Percentiles rank a stretch among this genome's conserved stretches.
These are phyloP conservation scores for Crithidia bombi DNA, from an alignment of 208 protist genomes.

Conservation along the genomic window DNA sequence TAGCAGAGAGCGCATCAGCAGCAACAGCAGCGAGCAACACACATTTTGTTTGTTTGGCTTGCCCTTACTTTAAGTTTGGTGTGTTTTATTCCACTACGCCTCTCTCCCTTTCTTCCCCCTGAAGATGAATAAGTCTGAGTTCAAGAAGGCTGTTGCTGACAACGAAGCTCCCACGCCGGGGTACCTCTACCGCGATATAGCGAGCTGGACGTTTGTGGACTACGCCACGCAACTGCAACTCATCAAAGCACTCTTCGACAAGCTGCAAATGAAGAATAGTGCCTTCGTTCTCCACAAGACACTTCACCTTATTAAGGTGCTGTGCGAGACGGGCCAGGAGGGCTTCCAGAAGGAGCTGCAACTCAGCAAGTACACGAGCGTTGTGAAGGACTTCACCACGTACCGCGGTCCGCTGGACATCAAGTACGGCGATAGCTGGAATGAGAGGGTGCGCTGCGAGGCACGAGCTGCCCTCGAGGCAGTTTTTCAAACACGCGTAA, in stretches of 20 bases:
- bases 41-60: constrained; percentile 19
- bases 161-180: constrained; percentile 55
- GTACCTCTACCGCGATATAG: constrained; percentile 64
- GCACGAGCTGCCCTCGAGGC: constrained; percentile 56
- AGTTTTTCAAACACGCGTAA: constrained; percentile 39
- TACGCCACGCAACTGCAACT: constrained; percentile 46
- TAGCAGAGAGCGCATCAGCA: too few species aligned
- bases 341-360: constrained; percentile 75
- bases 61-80: background rate
- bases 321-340: constrained; percentile 62
- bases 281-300: constrained; percentile 63
- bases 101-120: background rate
- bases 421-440: constrained; percentile 56
- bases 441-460: constrained; percentile 65
- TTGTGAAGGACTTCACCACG: constrained; percentile 41
- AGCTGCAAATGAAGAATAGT: constrained; percentile 35
- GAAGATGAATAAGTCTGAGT: constrained; percentile 51
- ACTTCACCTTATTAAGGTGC: constrained; percentile 65
- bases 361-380: constrained; percentile 29
- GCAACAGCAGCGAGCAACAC: too few species aligned
- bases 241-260: constrained; percentile 49
- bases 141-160: constrained; percentile 52
- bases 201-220: constrained; percentile 53
- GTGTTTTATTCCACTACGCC: background rate
- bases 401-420: constrained; percentile 54